A percentile compares a stretch with the other conserved stretches of the same genome.
These are phyloP conservation scores for Oryza meyeriana DNA, from an alignment of 176 grass and related monocot species.

Conservation along the genomic window DNA sequence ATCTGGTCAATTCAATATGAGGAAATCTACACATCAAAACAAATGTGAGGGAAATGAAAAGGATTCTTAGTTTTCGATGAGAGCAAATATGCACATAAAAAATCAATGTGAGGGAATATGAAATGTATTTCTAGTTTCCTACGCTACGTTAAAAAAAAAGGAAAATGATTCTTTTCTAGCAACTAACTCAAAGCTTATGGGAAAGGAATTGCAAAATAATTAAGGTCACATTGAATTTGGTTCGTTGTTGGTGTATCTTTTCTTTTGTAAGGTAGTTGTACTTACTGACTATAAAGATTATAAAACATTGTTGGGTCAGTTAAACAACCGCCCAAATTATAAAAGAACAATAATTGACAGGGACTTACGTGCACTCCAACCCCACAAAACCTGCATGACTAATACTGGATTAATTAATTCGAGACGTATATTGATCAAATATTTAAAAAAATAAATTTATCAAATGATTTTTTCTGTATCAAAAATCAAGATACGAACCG, in stretches of 20 bases:
- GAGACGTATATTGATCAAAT: too few species aligned
- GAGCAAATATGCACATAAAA: too few species aligned
- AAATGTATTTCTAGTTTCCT: too few species aligned
- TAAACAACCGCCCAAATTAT: background rate
- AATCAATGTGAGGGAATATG: too few species aligned
- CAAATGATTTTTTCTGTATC: too few species aligned
- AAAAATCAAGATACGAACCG: too few species aligned
- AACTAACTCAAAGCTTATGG: background rate
- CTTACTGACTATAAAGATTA: background rate
- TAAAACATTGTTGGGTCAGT: background rate
- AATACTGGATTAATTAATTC: background rate
- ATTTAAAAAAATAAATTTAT: too few species aligned
- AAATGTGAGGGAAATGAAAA: too few species aligned
- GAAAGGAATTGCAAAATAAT: background rate
- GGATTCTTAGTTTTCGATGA: too few species aligned
- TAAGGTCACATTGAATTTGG: background rate
- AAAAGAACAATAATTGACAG: background rate
- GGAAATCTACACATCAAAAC: too few species aligned
- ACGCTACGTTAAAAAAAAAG: too few species aligned
- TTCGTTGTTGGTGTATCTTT: background rate
- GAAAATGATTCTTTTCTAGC: background rate
- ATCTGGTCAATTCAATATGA: too few species aligned
- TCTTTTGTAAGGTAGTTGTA: background rate
- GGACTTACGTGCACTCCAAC: background rate
- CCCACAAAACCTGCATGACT: background rate